A percentile compares a stretch with the other conserved stretches of the same genome.
These are phyloP conservation scores for Sporothrix protearum DNA, from an alignment of 2,329 filamentous ascomycete species.

Conservation along the genomic window DNA sequence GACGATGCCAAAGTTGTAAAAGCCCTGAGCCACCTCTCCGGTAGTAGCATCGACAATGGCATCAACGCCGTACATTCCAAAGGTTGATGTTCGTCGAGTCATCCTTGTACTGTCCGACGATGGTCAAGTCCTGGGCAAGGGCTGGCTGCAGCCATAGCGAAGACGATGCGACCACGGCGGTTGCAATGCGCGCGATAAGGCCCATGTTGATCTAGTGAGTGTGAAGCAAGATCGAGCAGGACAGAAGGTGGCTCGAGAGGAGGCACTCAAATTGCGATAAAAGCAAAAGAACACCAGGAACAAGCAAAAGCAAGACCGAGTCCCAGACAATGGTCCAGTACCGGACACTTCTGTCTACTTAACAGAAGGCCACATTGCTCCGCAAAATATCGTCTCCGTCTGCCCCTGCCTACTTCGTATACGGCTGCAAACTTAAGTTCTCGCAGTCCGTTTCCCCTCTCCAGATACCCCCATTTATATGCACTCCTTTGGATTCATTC, in stretches of 20 bases:
- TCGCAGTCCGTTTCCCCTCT: background rate
- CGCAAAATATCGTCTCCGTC: no score
- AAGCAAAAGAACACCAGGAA: background rate
- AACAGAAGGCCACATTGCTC: background rate
- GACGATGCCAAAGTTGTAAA: slow-evolving; percentile 48
- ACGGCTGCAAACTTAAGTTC: background rate
- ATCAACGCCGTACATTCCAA: slow-evolving; percentile 25
- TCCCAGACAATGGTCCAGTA: background rate
- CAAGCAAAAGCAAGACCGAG: background rate
- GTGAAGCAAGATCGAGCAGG: background rate
- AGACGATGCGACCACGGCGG: slow-evolving; percentile 21
- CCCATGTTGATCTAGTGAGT: slow-evolving; percentile 4
- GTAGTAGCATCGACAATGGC: slow-evolving; percentile 21
- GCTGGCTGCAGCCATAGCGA: slow-evolving; percentile 12
- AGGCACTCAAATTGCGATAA: background rate
- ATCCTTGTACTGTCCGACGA: slow-evolving; percentile 23
- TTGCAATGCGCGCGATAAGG: slow-evolving; percentile 19
- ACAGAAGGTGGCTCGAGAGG: background rate
- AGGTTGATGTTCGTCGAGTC: slow-evolving; percentile 26
- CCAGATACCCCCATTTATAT: background rate
- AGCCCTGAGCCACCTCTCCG: slow-evolving; percentile 18
- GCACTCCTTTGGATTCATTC: background rate
- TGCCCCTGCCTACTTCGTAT: background rate
- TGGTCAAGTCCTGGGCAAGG: slow-evolving; percentile 19
- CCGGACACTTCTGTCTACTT: background rate